Base-by-base conservation (phyloP, 371 early-diverging fungal species). In the Mortierella sp. region DNA sequence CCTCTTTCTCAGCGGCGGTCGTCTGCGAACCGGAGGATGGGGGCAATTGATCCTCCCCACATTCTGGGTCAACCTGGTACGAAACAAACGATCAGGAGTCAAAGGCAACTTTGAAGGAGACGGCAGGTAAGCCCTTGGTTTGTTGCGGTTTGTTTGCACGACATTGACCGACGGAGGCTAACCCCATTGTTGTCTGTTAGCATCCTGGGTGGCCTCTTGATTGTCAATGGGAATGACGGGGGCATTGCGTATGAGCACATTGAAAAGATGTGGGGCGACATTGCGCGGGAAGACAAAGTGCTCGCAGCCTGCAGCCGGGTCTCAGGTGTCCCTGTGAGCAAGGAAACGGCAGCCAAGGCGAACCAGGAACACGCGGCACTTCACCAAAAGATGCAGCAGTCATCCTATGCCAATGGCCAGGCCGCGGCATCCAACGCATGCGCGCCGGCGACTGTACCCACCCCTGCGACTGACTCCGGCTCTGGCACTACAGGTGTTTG, bases 201-300 rank as follows among this genome's bases (percentile, higher is more conserved):
- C 46, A 68, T 76, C 22, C 65, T 76, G 3, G 76, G 76, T 4
- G 76, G 76, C 16, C 31, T 76, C 24, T 54, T 63, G 24, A 27
- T 76, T 8, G 52, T 76, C 2, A 24, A 57, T 1, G 45, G 48
- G 8, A 50, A 53, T 10, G 55, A 67, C 27, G 37, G 61, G 9
- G 76, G 76, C 1, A 64, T 76, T 53, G 68, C 60, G 8, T 76
- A 76, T 43, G 76, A 76, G 51, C 65, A 76, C 41, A 60, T 68
- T n/a, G 76, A 76, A 34, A 67, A 57, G 50, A 64, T 76, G 17
- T 76, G 76, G 76, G 76, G 76, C 10, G 76, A 76, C 45, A 76
- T 76, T 60, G 69, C 76, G 9, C 68, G 19, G 6, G 57, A 60
- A n/a, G 68, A 68, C 56, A 50, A 53, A 14, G 76, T 76, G 28